phyloP scores from a whole-genome alignment of 2,329 filamentous ascomycete genomes.

The Monosporascus sp. region DNA sequence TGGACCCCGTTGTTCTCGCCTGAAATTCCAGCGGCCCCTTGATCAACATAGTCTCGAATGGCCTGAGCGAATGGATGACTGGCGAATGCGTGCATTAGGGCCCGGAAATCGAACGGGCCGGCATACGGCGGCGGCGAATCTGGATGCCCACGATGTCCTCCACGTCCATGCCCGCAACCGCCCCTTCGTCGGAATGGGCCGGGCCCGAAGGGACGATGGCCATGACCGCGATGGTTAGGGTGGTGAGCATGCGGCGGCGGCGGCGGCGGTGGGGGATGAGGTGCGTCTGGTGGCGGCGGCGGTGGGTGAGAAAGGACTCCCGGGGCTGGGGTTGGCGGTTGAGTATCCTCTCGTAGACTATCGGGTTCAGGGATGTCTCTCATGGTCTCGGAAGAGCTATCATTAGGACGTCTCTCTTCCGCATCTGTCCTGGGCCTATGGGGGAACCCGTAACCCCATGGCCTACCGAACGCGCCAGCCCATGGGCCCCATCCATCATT shows the following conservation, averaged over 20 bases:
- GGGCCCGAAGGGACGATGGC: slow-evolving; percentile 13
- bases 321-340: slow-evolving; percentile 6
- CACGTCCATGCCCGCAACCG: slow-evolving; percentile 11
- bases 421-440: slow-evolving; percentile 19
- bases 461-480: slow-evolving; percentile 4
- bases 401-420: slow-evolving; percentile 13
- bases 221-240: slow-evolving; percentile 7
- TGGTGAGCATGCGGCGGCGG: slow-evolving; percentile 8
- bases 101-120: slow-evolving; percentile 32
- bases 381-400: slow-evolving; percentile 28
- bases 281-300: slow-evolving; percentile 11
- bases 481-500: slow-evolving; percentile 12
- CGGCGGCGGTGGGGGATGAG: slow-evolving; percentile 16
- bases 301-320: slow-evolving; percentile 8
- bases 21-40: slow-evolving; percentile 13
- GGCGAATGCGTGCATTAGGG: slow-evolving; percentile 34
- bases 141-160: slow-evolving; percentile 14
- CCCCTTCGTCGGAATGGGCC: slow-evolving; percentile 11
- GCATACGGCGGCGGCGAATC: slow-evolving; percentile 12
- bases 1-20: slow-evolving; percentile 13
- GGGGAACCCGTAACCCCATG: slow-evolving; percentile 15
- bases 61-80: slow-evolving; percentile 38
- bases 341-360: slow-evolving; percentile 5
- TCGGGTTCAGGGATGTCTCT: slow-evolving; percentile 14
- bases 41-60: slow-evolving; percentile 34